Base-by-base conservation (phyloP, 1,284 basidiomycete species). In the Moesziomyces parantarcticus region DNA sequence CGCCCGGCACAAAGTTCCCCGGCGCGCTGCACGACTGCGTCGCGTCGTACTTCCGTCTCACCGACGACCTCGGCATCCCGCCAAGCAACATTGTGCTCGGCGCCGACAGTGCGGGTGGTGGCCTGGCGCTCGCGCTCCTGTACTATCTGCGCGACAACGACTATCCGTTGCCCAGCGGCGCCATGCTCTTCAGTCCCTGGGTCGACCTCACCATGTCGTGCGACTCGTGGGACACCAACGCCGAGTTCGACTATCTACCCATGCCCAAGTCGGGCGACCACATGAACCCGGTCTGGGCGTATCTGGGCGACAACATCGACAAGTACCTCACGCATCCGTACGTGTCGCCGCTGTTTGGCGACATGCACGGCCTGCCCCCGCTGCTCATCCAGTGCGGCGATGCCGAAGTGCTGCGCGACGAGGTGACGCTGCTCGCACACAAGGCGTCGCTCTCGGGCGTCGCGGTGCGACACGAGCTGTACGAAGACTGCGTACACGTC, bases 201-300 rank as follows among this genome's bases (percentile, higher is more conserved):
- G 76, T 82, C 66, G 92, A 96, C 85, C 85, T 97, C 61, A 97
- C 93, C 0, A 91, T 96, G 89, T 96, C 93, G 68, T 98, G 95
- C 84, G 93, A 96, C 69, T 95, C 93, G 36, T 98, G 96, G 96
- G 94, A 97, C 53, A 92, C 92, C 55, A 97, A 97, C 83, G 90
- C 92, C 18, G 87, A 87, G 6, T 86, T 79, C 68, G 85, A 86
- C 68, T 86, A 85, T 58, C 78, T 86, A 16, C 84, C 84, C 22
- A 81, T 80, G 56, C 85, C 85, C 23, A 63, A 62, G 88, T 47
- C 88, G 89, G 41, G 91, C 90, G 92, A 94, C 77, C 94, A 95
- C 80, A 88, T 98, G 80, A 93, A 99, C 83, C 96, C 97, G 0
- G 91, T 99, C 50, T 89, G 89, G 20, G 91, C 95, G 72, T 97